Evolutionary conservation across 495 filamentous ascomycete genomes (phyloP).

Genomic region (Penicillium coffeae): DNA sequence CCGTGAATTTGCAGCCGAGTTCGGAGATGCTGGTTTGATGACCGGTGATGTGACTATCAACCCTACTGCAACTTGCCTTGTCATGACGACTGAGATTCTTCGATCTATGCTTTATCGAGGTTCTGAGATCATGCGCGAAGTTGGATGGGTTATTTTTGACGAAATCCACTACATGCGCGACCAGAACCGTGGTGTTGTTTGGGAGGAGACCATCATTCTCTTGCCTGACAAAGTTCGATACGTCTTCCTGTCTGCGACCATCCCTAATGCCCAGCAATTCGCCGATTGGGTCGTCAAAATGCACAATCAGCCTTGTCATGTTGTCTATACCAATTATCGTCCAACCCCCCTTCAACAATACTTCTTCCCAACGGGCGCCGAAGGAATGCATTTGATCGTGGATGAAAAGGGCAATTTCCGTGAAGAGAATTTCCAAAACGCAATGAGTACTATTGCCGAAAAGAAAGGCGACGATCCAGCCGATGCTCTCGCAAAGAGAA

Average conservation of each 20-base stretch:
- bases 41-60: constrained; percentile 99
- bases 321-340: constrained; percentile 97
- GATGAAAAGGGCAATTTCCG: constrained; percentile 94
- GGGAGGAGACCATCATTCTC: constrained; percentile 98
- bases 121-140: constrained; percentile 98
- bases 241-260: constrained; percentile 97
- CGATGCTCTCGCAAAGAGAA: constrained; percentile 71
- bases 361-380: constrained; percentile 90
- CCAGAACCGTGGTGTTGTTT: constrained; percentile 76
- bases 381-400: constrained; percentile 91
- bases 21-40: constrained; percentile 97
- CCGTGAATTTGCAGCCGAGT: constrained; percentile 89
- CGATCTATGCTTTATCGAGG: constrained; percentile 97
- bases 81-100: constrained; percentile 99
- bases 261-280: constrained; percentile 98
- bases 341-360: constrained; percentile 96
- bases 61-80: constrained; percentile 92
- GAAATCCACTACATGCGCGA: constrained; percentile 99
- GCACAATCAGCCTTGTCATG: constrained; percentile 93
- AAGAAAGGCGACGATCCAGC: constrained; percentile 80
- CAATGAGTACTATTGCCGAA: constrained; percentile 84
- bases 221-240: constrained; percentile 97
- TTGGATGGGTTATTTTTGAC: constrained; percentile 95
- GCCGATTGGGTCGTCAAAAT: constrained; percentile 98
- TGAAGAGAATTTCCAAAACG: constrained; percentile 94